Base-by-base conservation (phyloP, 2,329 filamentous ascomycete species). In the Diplodia corticola region DNA sequence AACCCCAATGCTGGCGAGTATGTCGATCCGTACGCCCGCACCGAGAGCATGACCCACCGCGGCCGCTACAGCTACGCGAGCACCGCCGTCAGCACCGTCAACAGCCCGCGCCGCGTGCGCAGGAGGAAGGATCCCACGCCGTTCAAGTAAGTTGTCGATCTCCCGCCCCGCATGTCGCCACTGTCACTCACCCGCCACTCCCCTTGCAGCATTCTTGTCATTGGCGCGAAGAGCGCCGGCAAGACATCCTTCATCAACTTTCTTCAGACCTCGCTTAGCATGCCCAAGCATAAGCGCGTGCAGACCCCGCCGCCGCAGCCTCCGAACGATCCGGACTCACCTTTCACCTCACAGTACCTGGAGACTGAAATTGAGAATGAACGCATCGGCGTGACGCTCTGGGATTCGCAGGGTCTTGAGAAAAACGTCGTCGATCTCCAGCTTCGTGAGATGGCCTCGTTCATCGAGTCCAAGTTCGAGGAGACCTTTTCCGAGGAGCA, bases 181-280 rank as follows among this genome's bases (percentile, higher is more conserved):
- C 44, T 49, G 44, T 28, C 53, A 57, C 44, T 75, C 63, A 76
- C 51, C 26, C 6, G 6, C 15, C 20, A 9, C 17, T 20, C 59
- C 15, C 7, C 9, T 35, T 50, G 35, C 69, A 98, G 94, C 78
- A 89, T 99, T 71, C 87, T 99, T 67, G 89, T 99, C 68, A 88
- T 98, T 73, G 95, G 95, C 68, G 90, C 92, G 59, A 89, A 91
- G 67, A 90, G 89, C 77, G 90, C 92, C 7, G 95, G 95, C 77
- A 99, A 99, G 82, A 96, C 93, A 0, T 97, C 93, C 0, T 97
- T 99, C 80, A 89, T 99, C 75, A 92, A 97, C 71, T 98, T 99
- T 76, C 88, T 99, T 71, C 92, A 92, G 80, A 91, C 89, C 60
- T 90, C 94, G 1, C 85, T 98, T 63, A 90, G 91, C 20, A 84